phyloP scores from a whole-genome alignment of 306 rosid species.

The Quercus parvula region DNA sequence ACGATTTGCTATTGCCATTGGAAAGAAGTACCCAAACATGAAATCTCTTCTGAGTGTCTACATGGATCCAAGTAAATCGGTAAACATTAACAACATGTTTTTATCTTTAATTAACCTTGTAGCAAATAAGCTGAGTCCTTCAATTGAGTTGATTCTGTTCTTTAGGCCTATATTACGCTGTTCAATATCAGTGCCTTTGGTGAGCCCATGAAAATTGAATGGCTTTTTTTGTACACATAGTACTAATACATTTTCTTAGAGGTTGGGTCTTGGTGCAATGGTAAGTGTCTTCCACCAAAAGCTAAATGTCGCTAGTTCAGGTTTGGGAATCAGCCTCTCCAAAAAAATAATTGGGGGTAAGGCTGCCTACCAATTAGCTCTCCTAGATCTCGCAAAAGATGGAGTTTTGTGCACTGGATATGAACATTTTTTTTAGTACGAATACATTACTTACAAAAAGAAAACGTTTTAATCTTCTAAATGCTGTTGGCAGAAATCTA shows the following conservation, averaged over 20 bases:
- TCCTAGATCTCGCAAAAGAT: no score
- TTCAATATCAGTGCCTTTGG: neutral
- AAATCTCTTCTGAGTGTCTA: conserved; percentile 74
- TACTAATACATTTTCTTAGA: no score
- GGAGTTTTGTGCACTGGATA: no score
- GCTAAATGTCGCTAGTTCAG: no score
- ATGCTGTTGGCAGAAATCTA: neutral
- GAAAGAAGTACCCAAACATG: conserved; percentile 93
- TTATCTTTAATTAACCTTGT: conserved; percentile 13
- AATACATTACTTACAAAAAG: neutral
- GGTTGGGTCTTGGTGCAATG: no score
- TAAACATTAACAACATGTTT: conserved; percentile 28
- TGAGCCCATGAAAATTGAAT: neutral
- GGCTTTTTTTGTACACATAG: neutral
- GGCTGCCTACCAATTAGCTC: no score
- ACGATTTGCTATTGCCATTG: conserved; percentile 79
- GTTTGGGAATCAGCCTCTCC: no score
- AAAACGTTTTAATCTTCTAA: neutral
- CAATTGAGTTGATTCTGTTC: neutral
- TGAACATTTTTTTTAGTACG: no score
- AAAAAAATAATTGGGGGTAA: no score
- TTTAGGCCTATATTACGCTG: neutral
- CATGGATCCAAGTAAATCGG: conserved; percentile 76
- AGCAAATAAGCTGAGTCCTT: neutral
- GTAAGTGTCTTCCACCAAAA: no score